These are phyloP conservation scores for Mesembryanthemum crystallinum DNA, from an alignment of 148 eudicot genomes.

Conservation along the genomic window DNA sequence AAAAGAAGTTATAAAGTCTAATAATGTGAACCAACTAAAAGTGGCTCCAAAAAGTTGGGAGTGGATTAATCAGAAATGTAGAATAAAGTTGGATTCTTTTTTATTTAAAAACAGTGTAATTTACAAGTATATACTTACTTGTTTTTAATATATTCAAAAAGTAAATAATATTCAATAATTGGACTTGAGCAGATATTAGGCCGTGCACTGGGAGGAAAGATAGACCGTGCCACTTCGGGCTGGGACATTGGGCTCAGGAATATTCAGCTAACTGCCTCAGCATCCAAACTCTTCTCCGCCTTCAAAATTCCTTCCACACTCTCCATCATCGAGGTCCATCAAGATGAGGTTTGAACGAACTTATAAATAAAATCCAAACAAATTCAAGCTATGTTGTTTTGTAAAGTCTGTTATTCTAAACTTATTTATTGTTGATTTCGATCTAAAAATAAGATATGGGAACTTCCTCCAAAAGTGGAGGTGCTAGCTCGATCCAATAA, in stretches of 20 bases:
- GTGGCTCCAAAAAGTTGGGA: background rate
- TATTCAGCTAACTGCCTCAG: constrained; percentile 42
- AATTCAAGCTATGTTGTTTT: background rate
- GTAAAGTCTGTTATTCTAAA: background rate
- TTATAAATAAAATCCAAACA: background rate
- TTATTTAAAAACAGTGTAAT: background rate
- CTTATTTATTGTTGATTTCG: background rate
- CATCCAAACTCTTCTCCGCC: constrained; percentile 38
- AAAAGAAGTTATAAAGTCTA: background rate
- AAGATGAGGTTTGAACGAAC: constrained; percentile 63
- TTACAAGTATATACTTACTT: too few species aligned
- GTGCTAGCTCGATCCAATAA: constrained; percentile 72
- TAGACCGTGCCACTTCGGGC: constrained; percentile 52
- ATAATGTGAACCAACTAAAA: background rate
- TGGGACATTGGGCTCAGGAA: constrained; percentile 83
- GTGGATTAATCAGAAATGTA: background rate
- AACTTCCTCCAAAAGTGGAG: constrained; percentile 76
- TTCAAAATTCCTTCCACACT: constrained; percentile 45
- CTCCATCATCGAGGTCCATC: constrained; percentile 71
- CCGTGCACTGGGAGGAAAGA: constrained; percentile 70
- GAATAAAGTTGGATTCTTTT: background rate
- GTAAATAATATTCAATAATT: background rate
- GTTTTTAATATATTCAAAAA: too few species aligned
- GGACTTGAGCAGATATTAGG: constrained; percentile 46
- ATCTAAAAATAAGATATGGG: constrained; percentile 45